These are phyloP conservation scores for Globisporangium radiosum DNA, from an alignment of 352 stramenopile species.

Conservation along the genomic window DNA sequence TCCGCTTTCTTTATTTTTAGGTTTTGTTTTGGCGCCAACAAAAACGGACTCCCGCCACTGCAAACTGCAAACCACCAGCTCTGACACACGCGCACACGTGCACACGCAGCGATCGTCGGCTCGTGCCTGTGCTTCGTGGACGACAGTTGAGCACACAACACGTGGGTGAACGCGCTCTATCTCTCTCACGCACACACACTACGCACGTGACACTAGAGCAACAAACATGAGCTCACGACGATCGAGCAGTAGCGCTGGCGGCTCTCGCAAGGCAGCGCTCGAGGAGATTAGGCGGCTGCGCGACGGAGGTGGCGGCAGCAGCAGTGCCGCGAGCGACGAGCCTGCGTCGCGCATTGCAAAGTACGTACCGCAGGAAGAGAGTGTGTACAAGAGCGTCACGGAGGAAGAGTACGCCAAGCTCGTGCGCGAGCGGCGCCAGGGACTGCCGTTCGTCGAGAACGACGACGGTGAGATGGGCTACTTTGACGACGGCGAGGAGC, in stretches of 20 bases:
- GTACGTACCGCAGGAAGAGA: conserved; percentile 72
- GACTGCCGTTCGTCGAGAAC: conserved; percentile 59
- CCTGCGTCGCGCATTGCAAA: conserved; percentile 45
- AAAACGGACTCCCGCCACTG: too few species aligned
- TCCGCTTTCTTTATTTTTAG: too few species aligned
- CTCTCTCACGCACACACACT: too few species aligned
- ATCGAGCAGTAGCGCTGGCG: conserved; percentile 26
- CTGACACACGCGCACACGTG: too few species aligned
- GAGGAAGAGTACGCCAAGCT: conserved; percentile 83
- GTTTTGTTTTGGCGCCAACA: too few species aligned
- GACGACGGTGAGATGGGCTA: conserved; percentile 61
- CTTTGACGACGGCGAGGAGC: conserved; percentile 84
- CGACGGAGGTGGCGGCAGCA: conserved; percentile 20
- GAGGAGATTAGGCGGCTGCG: conserved; percentile 76
- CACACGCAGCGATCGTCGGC: too few species aligned
- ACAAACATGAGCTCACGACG: conserved; percentile 53
- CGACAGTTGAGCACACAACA: too few species aligned
- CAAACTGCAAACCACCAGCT: too few species aligned
- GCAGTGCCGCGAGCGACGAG: conserved; percentile 4
- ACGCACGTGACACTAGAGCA: too few species aligned
- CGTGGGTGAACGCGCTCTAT: too few species aligned
- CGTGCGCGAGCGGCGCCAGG: conserved; percentile 68
- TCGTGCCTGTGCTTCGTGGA: too few species aligned
- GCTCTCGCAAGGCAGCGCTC: conserved; percentile 43
- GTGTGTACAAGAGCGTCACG: conserved; percentile 81